Percentiles rank a stretch among this genome's conserved stretches.
Conservation (phyloP, 768 basidiomycete species). For the Strobilomyces echinocephalus region DNA sequence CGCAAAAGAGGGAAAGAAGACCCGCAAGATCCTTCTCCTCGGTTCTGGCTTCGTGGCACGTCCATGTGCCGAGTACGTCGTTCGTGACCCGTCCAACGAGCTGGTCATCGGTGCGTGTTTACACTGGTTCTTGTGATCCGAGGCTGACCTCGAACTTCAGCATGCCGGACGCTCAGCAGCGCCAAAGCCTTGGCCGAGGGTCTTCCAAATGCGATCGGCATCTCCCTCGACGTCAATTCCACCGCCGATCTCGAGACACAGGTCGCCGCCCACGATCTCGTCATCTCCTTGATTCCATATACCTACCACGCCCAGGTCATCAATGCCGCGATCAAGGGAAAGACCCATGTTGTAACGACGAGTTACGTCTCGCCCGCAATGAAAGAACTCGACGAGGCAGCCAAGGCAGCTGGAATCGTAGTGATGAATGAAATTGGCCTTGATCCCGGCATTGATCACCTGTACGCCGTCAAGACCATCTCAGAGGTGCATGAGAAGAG, state of each 20-base stretch:
- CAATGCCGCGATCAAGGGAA: slow-evolving; percentile 75
- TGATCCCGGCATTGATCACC: slow-evolving; percentile 91
- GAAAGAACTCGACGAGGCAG: slow-evolving; percentile 76
- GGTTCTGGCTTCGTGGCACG: slow-evolving; percentile 94
- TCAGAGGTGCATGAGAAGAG: slow-evolving; percentile 91
- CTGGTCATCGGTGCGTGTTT: slow-evolving; percentile 71
- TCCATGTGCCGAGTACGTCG: slow-evolving; percentile 94
- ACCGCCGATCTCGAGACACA: slow-evolving; percentile 69
- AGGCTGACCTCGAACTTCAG: slow-evolving; percentile 34
- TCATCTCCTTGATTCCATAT: slow-evolving; percentile 97
- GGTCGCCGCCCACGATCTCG: slow-evolving; percentile 83
- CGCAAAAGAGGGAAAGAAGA: slow-evolving; percentile 49
- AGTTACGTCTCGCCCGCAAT: slow-evolving; percentile 92
- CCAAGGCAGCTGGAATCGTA: slow-evolving; percentile 82
- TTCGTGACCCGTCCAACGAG: slow-evolving; percentile 71
- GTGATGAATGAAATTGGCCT: slow-evolving; percentile 98
- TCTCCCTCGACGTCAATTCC: slow-evolving; percentile 78
- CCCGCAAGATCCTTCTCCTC: slow-evolving; percentile 69
- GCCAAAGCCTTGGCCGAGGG: slow-evolving; percentile 65
- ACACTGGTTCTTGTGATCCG: neutral
- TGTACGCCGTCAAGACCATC: slow-evolving; percentile 93
- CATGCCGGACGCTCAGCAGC: slow-evolving; percentile 80
- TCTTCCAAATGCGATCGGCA: slow-evolving; percentile 65
- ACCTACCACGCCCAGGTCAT: slow-evolving; percentile 86
- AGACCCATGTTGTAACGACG: slow-evolving; percentile 93